phyloP scores from a whole-genome alignment of 1,284 basidiomycete species.

The Blastosporella zonata region DNA sequence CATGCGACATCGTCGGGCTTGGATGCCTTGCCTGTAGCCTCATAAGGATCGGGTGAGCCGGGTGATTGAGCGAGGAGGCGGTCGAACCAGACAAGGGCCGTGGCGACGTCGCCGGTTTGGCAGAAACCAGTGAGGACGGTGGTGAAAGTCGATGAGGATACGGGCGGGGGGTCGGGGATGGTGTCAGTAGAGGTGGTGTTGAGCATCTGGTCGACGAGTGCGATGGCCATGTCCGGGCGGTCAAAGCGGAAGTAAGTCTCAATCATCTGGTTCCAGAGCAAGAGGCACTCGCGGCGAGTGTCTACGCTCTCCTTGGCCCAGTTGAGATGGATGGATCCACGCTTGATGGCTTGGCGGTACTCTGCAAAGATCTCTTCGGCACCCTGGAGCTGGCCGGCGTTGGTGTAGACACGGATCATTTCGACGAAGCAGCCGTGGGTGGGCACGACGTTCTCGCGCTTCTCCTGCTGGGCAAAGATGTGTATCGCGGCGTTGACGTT shows the following conservation, averaged over 20 bases:
- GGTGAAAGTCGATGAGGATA: constrained; percentile 62
- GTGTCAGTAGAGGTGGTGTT: constrained; percentile 30
- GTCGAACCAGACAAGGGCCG: constrained; percentile 72
- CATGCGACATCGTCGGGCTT: constrained; percentile 52
- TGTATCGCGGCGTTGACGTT: constrained; percentile 64
- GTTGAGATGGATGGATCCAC: constrained; percentile 30
- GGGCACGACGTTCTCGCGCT: constrained; percentile 38
- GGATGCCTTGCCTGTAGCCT: constrained; percentile 40
- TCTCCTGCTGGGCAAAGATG: constrained; percentile 68
- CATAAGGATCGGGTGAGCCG: constrained; percentile 34
- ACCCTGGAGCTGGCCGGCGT: constrained; percentile 50
- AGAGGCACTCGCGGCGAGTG: constrained; percentile 33
- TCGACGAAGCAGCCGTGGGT: constrained; percentile 48
- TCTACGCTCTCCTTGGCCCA: constrained; percentile 17
- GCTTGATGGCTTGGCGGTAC: constrained; percentile 43
- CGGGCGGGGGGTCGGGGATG: constrained; percentile 47
- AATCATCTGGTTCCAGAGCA: constrained; percentile 77
- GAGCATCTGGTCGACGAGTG: constrained; percentile 75
- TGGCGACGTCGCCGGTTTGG: constrained; percentile 54
- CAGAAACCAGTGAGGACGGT: constrained; percentile 70
- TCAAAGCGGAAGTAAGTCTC: constrained; percentile 69
- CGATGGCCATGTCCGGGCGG: constrained; percentile 62
- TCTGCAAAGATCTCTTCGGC: constrained; percentile 70
- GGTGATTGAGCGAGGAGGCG: constrained; percentile 49
- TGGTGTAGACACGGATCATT: constrained; percentile 63